Evolutionary conservation across 306 rosid genomes (phyloP).

Genomic region (Sesbania bispinosa): DNA sequence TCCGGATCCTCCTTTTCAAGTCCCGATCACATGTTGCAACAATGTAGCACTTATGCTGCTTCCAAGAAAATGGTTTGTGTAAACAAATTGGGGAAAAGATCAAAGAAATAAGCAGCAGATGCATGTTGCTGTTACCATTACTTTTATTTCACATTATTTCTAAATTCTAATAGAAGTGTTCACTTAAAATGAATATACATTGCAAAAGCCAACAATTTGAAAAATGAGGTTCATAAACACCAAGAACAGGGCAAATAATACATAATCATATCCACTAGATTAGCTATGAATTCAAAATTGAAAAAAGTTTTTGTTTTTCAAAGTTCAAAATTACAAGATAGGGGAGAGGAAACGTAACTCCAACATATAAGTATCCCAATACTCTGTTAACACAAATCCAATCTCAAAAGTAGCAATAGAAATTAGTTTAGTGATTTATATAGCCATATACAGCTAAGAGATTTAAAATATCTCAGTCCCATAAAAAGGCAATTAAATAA

Average conservation of each 20-base stretch:
- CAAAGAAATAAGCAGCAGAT: slow-evolving; percentile 8
- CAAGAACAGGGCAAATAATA: background rate
- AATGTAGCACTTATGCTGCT: slow-evolving; percentile 84
- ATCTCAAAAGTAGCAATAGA: background rate
- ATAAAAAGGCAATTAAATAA: background rate
- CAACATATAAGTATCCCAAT: background rate
- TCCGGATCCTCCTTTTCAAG: slow-evolving; percentile 87
- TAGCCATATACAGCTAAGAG: background rate
- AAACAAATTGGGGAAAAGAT: too few species aligned
- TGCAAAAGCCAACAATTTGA: background rate
- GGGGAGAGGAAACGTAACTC: background rate
- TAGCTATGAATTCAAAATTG: background rate
- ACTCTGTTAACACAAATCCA: background rate
- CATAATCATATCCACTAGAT: slow-evolving; percentile 1
- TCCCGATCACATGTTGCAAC: slow-evolving; percentile 96
- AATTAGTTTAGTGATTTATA: background rate
- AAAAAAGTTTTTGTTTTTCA: background rate
- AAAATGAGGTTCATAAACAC: background rate
- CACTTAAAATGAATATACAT: background rate
- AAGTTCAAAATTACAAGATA: background rate
- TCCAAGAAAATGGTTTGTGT: slow-evolving; percentile 20
- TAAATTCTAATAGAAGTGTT: background rate
- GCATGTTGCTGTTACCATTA: background rate
- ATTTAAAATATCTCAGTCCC: background rate
- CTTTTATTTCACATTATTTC: background rate